Conservation (phyloP, 495 filamentous ascomycete genomes). For the Xylaria curta region DNA sequence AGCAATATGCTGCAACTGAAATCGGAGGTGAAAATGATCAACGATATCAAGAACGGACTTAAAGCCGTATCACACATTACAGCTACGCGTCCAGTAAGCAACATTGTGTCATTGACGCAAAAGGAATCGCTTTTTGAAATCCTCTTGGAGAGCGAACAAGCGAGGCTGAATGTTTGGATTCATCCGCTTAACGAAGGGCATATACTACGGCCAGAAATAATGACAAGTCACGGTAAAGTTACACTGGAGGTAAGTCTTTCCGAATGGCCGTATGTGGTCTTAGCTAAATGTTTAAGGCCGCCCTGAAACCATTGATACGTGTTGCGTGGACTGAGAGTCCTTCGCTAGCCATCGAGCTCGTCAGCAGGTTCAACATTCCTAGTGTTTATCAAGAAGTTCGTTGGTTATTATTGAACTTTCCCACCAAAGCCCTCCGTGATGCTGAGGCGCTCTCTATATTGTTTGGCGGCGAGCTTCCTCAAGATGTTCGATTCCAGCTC, state of each 20-base stretch:
- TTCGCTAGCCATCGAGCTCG: slow-evolving; percentile 81
- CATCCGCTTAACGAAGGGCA: slow-evolving; percentile 73
- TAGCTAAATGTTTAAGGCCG: slow-evolving; percentile 50
- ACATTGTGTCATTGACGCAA: slow-evolving; percentile 68
- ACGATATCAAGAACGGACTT: slow-evolving; percentile 73
- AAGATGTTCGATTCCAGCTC: slow-evolving; percentile 81
- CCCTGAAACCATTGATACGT: slow-evolving; percentile 65
- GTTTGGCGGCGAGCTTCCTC: slow-evolving; percentile 74
- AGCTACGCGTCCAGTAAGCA: slow-evolving; percentile 58
- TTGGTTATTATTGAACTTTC: slow-evolving; percentile 77
- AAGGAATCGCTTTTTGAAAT: slow-evolving; percentile 82
- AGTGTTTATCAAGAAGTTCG: slow-evolving; percentile 77
- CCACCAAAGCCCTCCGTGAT: slow-evolving; percentile 78
- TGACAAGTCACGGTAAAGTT: slow-evolving; percentile 44
- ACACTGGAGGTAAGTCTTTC: slow-evolving; percentile 56
- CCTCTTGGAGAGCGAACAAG: slow-evolving; percentile 84
- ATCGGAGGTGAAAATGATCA: slow-evolving; percentile 83
- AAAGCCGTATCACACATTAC: slow-evolving; percentile 63
- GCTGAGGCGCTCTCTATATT: slow-evolving; percentile 83
- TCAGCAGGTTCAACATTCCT: slow-evolving; percentile 75
- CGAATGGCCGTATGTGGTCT: not conserved
- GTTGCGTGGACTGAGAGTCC: slow-evolving; percentile 88
- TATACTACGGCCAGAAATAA: slow-evolving; percentile 37
- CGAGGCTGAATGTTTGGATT: slow-evolving; percentile 87
- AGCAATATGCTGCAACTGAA: slow-evolving; percentile 92